A percentile compares a stretch with the other conserved stretches of the same genome.
phyloP scores from a whole-genome alignment of 371 early-diverging fungal species.

The Mortierella sp. region DNA sequence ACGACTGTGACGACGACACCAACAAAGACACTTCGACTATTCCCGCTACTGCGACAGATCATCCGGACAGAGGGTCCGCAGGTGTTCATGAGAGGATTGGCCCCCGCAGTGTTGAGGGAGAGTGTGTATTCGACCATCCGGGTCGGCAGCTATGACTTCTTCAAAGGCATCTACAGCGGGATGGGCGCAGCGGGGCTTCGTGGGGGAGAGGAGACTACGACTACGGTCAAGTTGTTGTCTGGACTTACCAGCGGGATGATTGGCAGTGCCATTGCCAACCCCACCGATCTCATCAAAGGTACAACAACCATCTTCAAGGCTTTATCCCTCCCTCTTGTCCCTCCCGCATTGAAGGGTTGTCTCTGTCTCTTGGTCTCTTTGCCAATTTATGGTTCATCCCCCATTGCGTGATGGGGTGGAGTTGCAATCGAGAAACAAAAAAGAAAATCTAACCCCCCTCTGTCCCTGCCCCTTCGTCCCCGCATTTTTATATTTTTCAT shows the following conservation, averaged over 20 bases:
- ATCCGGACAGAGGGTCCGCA: slow-evolving; percentile 47
- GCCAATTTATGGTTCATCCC: background rate
- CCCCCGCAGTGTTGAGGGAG: slow-evolving; percentile 67
- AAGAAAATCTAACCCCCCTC: background rate
- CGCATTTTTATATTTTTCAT: background rate
- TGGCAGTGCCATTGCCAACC: slow-evolving; percentile 65
- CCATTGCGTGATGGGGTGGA: background rate
- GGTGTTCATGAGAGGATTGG: slow-evolving; percentile 62
- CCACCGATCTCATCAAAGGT: slow-evolving; percentile 67
- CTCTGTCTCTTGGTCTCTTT: background rate
- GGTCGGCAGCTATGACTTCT: slow-evolving; percentile 68
- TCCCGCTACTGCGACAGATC: slow-evolving; percentile 35
- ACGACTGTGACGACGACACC: slow-evolving; percentile 4
- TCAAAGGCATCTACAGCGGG: slow-evolving; percentile 58
- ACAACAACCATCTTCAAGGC: no score
- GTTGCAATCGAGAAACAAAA: background rate
- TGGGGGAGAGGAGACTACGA: slow-evolving; percentile 40
- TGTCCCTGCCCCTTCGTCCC: background rate
- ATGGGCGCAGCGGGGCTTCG: slow-evolving; percentile 24
- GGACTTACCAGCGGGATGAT: slow-evolving; percentile 63
- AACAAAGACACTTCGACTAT: slow-evolving; percentile 21
- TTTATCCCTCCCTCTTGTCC: background rate
- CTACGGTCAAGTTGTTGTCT: slow-evolving; percentile 57
- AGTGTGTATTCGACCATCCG: slow-evolving; percentile 67
- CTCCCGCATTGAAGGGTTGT: slow-evolving; percentile 8